Base-by-base conservation (phyloP, 2,329 filamentous ascomycete genomes). In the Scytalidium lignicola region DNA sequence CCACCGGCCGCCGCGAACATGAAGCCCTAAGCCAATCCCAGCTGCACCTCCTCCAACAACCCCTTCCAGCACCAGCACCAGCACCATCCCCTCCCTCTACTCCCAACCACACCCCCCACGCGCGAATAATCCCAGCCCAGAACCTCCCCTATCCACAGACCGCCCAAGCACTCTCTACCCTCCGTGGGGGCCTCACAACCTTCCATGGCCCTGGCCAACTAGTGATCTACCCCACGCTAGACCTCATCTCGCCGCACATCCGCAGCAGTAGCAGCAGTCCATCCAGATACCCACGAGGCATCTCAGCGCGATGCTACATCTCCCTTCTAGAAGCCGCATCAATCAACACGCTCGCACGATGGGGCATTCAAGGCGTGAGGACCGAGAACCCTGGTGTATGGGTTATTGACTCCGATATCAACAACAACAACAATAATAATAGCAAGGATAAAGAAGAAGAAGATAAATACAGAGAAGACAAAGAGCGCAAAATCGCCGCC, bases 171-270 rank as follows among this genome's bases (percentile, higher is more conserved):
- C 65, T 73, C 3, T 65, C 67, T 8, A 63, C 71, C 12, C 66
- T 69, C n/a, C 83, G 93, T 48, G 93, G 93, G 53, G 93, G 93
- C 0, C 83, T 95, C 56, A 91, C 89, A 0, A 97, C 93, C 2
- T 97, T 96, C 71, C 93, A 99, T 65, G 93, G 92, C 0, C 93
- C 92, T 0, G 92, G 92, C 0, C 93, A 99, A 66, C 71, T 95
- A 44, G 88, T 96, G 29, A 82, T 91, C n/a, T 99, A 95, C 74
- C 90, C 92, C 2, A 81, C 96, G 45, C 66, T 95, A n/a, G 90
- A 96, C 66, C 76, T 97, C 49, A 81, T 44, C 19, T 29, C 20
- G 21, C 43, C 26, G 12, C 43, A 19, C 21, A 8, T 44, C 12
- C 41, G 22, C 19, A 21, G 41, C 41, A 18, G 41, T n/a, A 43